Evolutionary conservation across 163 green algal genomes (phyloP).

Genomic region (Volvox carteri): DNA sequence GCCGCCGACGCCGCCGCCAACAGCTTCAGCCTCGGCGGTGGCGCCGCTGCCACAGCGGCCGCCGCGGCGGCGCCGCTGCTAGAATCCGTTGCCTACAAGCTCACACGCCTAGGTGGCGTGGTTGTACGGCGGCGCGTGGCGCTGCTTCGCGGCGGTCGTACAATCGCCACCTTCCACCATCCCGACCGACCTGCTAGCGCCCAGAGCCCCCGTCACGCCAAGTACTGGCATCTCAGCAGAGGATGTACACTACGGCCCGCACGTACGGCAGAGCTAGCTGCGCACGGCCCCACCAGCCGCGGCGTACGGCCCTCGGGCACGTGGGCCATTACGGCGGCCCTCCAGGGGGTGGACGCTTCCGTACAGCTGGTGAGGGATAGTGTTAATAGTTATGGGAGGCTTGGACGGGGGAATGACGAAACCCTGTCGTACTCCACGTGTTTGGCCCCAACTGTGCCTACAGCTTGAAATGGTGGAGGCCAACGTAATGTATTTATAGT

Average conservation of each 20-base stretch:
- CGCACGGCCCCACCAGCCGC: neutral
- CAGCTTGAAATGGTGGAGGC: no score
- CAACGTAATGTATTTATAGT: no score
- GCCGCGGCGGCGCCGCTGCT: neutral
- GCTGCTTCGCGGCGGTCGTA: neutral
- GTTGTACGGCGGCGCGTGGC: slow-evolving; percentile 42
- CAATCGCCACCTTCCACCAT: slow-evolving; percentile 38
- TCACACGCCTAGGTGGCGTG: slow-evolving; percentile 2
- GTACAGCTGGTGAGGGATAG: slow-evolving; percentile 34
- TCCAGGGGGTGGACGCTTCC: neutral
- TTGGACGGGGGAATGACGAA: no score
- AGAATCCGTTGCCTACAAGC: slow-evolving; percentile 19
- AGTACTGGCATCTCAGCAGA: slow-evolving; percentile 14
- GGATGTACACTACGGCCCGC: slow-evolving; percentile 14
- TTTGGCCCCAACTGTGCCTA: no score
- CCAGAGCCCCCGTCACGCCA: neutral
- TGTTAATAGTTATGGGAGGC: no score
- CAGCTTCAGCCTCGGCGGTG: no score
- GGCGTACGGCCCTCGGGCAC: slow-evolving; percentile 3
- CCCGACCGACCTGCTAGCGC: neutral
- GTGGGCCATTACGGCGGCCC: slow-evolving; percentile 42
- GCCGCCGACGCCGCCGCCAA: neutral
- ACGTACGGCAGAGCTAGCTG: neutral
- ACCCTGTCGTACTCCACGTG: no score
- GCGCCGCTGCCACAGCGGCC: neutral